phyloP scores from a whole-genome alignment of 306 rosid genomes.

The Rosa lucieae region DNA sequence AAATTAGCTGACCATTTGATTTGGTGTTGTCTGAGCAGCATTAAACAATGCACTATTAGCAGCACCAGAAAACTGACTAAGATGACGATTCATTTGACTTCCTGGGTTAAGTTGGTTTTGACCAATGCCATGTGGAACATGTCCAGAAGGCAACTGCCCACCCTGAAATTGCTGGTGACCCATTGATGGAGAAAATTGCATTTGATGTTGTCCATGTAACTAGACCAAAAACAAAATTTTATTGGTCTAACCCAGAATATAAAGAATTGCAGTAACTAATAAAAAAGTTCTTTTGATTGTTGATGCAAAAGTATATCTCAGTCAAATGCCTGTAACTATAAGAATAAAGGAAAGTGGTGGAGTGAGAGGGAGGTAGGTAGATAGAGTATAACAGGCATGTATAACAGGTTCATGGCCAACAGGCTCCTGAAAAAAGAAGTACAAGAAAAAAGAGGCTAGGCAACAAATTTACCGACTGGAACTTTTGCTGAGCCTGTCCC shows the following conservation, averaged over 20 bases:
- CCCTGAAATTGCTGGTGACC: slow-evolving; percentile 93
- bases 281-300: slow-evolving; percentile 9
- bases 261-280: slow-evolving; percentile 16
- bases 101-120: slow-evolving; percentile 94
- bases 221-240: slow-evolving; percentile 29
- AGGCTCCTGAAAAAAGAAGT: not conserved
- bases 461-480: slow-evolving; percentile 33
- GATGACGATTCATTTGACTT: slow-evolving; percentile 78
- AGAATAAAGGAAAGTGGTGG: not conserved
- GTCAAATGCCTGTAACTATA: not conserved
- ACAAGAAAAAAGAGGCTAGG: not conserved
- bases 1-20: slow-evolving; percentile 69
- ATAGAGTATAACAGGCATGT: not conserved
- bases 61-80: slow-evolving; percentile 73
- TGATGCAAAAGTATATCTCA: not conserved
- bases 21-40: slow-evolving; percentile 85
- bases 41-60: slow-evolving; percentile 81
- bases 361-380: not conserved
- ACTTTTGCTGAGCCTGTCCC: slow-evolving; percentile 47
- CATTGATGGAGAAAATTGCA: slow-evolving; percentile 85
- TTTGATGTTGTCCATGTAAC: slow-evolving; percentile 87
- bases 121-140: slow-evolving; percentile 80
- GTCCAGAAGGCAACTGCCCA: slow-evolving; percentile 85
- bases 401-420: not conserved
- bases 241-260: slow-evolving; percentile 19